Evolutionary conservation across 139 green algal genomes (phyloP).

Genomic region (Mesotaenium endlicherianum): DNA sequence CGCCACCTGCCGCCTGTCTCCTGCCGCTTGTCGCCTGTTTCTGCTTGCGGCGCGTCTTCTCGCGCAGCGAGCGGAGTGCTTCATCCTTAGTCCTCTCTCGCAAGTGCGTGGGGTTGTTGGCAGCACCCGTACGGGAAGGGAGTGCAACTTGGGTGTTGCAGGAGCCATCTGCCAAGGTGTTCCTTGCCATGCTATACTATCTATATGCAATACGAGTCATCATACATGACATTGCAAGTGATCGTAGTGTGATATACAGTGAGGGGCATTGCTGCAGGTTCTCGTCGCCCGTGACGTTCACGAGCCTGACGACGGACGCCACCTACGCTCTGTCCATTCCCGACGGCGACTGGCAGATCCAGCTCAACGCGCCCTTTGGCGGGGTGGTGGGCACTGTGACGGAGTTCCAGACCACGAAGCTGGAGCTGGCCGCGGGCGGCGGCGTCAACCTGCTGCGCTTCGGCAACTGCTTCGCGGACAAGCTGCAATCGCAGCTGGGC

Average conservation of each 20-base stretch:
- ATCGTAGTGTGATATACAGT: not conserved
- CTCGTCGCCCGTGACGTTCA: too few relatives aligned
- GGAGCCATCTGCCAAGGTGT: not conserved
- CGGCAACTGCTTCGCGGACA: not conserved
- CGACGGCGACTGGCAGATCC: constrained; percentile 16
- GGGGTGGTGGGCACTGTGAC: not conserved
- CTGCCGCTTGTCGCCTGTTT: not conserved
- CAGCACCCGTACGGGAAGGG: not conserved
- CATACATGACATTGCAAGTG: not conserved
- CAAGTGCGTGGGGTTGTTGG: not conserved
- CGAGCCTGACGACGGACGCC: too few relatives aligned
- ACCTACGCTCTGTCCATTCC: not conserved
- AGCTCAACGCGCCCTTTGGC: constrained; percentile 11
- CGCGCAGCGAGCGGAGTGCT: not conserved
- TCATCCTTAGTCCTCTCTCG: not conserved
- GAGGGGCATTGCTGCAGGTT: too few relatives aligned
- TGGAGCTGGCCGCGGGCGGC: not conserved
- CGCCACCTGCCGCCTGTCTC: not conserved
- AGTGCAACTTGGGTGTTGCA: too few relatives aligned
- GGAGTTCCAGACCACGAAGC: too few relatives aligned
- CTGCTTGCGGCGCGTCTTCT: not conserved
- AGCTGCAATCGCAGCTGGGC: too few relatives aligned
- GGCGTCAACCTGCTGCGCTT: not conserved
- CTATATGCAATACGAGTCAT: not conserved
- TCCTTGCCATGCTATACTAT: not conserved